Base-by-base conservation (phyloP, 768 basidiomycete species). In the Amanita thiersii region DNA sequence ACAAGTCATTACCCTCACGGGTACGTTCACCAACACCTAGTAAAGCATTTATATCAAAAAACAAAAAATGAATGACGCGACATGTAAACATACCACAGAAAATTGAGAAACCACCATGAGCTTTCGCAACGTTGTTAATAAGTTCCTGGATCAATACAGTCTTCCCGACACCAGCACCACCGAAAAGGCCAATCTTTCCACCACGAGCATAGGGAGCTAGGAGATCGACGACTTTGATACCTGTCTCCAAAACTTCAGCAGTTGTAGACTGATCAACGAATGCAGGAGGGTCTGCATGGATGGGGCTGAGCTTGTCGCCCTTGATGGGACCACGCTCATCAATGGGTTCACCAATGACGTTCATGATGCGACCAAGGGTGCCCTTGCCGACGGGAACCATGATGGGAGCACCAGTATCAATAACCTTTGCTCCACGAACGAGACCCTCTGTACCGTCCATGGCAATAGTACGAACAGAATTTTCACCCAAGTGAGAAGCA, bases 401-500 rank as follows among this genome's bases (percentile, higher is more conserved):
- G 68, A 99, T 99, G 65, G 96, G 96, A 38, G 83, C 72, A 61
- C 96, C 96, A 28, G 94, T 96, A 69, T 98, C 96, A 57, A 96
- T 59, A 58, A 98, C 96, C 72, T 82, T 91, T 65, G 93, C 87
- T 37, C 96, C 96, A 68, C 96, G 92, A 52, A 99, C 93, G 58
- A 99, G 88, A 87, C 96, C 96, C 68, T 96, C 96, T 40, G 96
- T 99, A 83, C 94, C 93, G 61, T 97, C 96, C 96, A 99, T 99
- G 57, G 96, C 96, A 78, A 99, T 99, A 65, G 90, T 94, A 57
- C 96, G 89, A 64, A 96, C 92, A 18, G 92, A 87, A 78, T 98
- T 98, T 73, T 98, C 96, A 64, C 96, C 96, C 43, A 99, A 74
- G 63, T 99, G 96, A 47, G 92, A 90, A 50, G 96, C 88, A 57